Base-by-base conservation (phyloP, 129 eudicot species). In the Flaveria ramosissima region DNA sequence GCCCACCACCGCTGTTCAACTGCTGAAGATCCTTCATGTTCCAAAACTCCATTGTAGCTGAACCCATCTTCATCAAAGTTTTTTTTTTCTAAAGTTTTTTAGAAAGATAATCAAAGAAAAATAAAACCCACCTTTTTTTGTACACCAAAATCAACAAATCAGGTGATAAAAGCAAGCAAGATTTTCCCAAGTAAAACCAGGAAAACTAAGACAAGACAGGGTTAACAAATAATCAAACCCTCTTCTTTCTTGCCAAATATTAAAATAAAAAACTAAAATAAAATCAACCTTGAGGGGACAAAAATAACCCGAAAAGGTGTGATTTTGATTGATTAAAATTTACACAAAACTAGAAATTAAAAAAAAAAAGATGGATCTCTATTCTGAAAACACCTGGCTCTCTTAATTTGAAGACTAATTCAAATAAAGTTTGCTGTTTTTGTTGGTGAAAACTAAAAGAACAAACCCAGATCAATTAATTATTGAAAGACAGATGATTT, bases 321-420 rank as follows among this genome's bases (percentile, higher is more conserved):
- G 82, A 78, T 80, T 32, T 5, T 32, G 39, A 32, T 48, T 60
- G 45, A 36, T 8, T n/a, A 20, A 17, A 71, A 50, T 4, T 19
- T 72, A 75, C n/a, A 15, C 9, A 68, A 63, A 74, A 11, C 27
- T 56, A 71, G 71, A 52, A 65, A 14, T 73, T 68, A 66, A 81
- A 30, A 30, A 30, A 30, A 32, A 32, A 45, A 69, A 57, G 66
- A 71, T 76, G 83, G 86, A 84, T 82, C 90, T 83, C 87, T 74
- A 69, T 78, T 85, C 93, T 88, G 93, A 89, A 86, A 92, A 85
- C 88, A 89, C 89, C 93, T 81, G 88, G 41, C 73, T 81, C 81
- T 70, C 62, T 27, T 23, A 23, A 23, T 19, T 39, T 1, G 6
- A 32, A 32, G 7, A 27, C 67, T 42, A 79, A 19, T 23, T 42